Conservation (phyloP, 768 basidiomycete species). For the Astraeus odoratus region DNA sequence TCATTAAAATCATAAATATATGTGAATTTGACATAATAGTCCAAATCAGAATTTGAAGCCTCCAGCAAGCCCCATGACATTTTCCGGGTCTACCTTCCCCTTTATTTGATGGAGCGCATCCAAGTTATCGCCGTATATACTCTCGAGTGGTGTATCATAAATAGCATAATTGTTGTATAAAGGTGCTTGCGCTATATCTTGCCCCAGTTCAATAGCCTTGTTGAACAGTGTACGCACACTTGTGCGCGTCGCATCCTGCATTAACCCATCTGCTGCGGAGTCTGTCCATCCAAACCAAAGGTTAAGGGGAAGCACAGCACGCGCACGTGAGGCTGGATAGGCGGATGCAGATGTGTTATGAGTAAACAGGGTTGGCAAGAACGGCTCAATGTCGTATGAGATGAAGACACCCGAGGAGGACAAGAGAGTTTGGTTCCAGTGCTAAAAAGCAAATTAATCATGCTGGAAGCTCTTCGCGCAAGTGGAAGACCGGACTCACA, state of each 20-base stretch:
- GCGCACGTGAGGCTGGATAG: conserved; percentile 35
- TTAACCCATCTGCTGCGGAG: conserved; percentile 25
- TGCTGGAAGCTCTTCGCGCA: conserved; percentile 21
- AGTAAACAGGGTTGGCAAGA: conserved; percentile 34
- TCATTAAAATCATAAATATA: no score
- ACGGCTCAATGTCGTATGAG: conserved; percentile 47
- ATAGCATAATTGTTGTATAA: conserved; percentile 57
- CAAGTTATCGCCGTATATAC: conserved; percentile 41
- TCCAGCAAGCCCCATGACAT: conserved; percentile 56
- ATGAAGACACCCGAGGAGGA: conserved; percentile 31
- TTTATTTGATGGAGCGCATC: conserved; percentile 32
- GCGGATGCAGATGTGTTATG: conserved; percentile 33
- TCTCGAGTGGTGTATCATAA: conserved; percentile 38
- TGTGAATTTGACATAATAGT: no score
- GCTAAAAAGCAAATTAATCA: conserved; percentile 30
- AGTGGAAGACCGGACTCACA: conserved; percentile 24
- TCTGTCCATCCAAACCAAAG: conserved; percentile 37
- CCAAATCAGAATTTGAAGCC: conserved; percentile 52
- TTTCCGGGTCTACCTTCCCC: conserved; percentile 40
- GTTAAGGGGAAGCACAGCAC: conserved; percentile 36
- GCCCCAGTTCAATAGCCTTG: conserved; percentile 38
- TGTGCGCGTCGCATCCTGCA: conserved; percentile 34
- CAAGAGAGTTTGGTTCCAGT: conserved; percentile 36
- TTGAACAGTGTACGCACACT: conserved; percentile 32
- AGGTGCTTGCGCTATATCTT: conserved; percentile 30